These are phyloP conservation scores for Talaromyces ruber DNA, from an alignment of 495 filamentous ascomycete species.

Conservation along the genomic window DNA sequence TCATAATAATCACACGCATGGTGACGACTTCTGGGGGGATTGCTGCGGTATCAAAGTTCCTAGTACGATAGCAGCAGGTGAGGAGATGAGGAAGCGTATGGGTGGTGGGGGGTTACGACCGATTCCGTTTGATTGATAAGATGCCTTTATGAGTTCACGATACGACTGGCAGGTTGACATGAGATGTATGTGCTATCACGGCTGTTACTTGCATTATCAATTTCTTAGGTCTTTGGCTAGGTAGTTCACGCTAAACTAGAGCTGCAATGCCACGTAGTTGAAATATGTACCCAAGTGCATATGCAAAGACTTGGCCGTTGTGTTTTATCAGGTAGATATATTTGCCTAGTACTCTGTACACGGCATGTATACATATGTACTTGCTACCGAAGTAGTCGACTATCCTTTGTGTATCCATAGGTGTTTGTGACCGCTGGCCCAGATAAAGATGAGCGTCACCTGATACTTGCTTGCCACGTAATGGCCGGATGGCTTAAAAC, in stretches of 20 bases:
- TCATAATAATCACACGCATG: conserved; percentile 38
- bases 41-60: conserved; percentile 99
- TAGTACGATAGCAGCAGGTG: conserved; percentile 78
- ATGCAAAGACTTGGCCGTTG: neutral
- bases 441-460: neutral
- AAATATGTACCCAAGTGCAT: neutral
- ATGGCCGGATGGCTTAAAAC: neutral
- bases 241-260: too few species aligned
- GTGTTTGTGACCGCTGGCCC: neutral
- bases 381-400: neutral
- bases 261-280: neutral
- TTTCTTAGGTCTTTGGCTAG: neutral
- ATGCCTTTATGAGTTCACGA: neutral
- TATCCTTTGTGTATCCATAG: neutral
- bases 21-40: conserved; percentile 72
- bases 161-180: neutral
- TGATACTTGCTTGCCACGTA: neutral
- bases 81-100: conserved; percentile 73
- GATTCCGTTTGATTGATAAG: conserved; percentile 76
- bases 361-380: too few species aligned
- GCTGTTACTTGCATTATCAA: neutral
- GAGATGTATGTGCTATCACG: neutral
- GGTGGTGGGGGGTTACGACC: conserved; percentile 59
- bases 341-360: too few species aligned
- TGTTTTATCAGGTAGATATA: neutral